Percentiles rank a stretch among this genome's conserved stretches.
phyloP scores from a whole-genome alignment of 768 basidiomycete species.

The Mycena floridula region DNA sequence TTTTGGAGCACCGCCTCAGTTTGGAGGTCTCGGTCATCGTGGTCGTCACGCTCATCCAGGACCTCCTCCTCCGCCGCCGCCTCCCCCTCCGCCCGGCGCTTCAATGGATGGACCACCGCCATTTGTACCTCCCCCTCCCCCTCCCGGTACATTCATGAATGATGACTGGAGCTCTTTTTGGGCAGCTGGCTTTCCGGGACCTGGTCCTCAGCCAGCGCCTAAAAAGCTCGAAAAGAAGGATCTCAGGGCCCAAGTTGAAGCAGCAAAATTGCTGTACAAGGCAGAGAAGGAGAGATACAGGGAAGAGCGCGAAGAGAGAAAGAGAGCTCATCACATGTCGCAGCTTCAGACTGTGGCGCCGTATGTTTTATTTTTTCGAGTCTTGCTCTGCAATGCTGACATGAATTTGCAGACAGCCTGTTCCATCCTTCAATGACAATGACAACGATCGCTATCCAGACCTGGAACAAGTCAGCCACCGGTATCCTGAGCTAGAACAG shows the following conservation, averaged over 20 bases:
- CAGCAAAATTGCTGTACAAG: slow-evolving; percentile 62
- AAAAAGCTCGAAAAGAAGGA: slow-evolving; percentile 14
- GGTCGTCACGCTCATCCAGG: slow-evolving; percentile 9
- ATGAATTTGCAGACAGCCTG: too few species aligned
- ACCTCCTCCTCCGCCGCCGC: slow-evolving; percentile 9
- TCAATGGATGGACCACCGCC: slow-evolving; percentile 12
- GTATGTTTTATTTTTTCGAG: slow-evolving; percentile 7
- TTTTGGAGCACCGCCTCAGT: slow-evolving; percentile 5
- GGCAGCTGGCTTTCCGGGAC: slow-evolving; percentile 4
- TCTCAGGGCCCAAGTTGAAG: slow-evolving; percentile 47
- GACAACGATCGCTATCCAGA: too few species aligned
- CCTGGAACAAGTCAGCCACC: too few species aligned
- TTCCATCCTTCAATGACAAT: too few species aligned
- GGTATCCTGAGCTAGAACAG: too few species aligned
- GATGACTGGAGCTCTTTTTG: too few species aligned
- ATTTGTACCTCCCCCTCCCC: slow-evolving; percentile 15
- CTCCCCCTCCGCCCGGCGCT: slow-evolving; percentile 8
- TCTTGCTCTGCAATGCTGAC: too few species aligned
- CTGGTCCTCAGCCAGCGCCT: slow-evolving; percentile 15
- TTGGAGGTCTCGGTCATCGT: slow-evolving; percentile 3
- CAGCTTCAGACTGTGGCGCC: slow-evolving; percentile 2
- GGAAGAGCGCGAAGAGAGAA: slow-evolving; percentile 45
- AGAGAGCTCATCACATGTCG: too few species aligned
- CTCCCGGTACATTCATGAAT: too few species aligned
- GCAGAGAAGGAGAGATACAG: slow-evolving; percentile 67